Base-by-base conservation (phyloP, 768 basidiomycete genomes). In the Megacollybia marginata region DNA sequence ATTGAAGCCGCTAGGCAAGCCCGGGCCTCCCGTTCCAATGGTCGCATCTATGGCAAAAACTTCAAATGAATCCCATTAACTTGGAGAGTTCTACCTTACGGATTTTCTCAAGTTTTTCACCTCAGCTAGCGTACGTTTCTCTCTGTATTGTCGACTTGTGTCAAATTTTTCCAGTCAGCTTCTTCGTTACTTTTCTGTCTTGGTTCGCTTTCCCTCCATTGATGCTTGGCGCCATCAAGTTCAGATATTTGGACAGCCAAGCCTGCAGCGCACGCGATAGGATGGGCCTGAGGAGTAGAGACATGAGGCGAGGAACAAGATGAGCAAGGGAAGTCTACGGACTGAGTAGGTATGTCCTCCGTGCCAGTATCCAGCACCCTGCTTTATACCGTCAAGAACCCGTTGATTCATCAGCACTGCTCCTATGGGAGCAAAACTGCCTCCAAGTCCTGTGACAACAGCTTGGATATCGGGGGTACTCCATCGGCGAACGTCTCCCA, bases 331-430 rank as follows among this genome's bases (percentile, higher is more conserved):
- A 28, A 28, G 23, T 28, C 23, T 6, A 52, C 61, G 13, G 59
- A 77, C 87, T 72, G 88, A 87, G 61, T 90, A 92, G 3, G 89
- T 90, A 64, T 92, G 89, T 0, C 88, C 90, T 62, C 91, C 88
- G 60, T 89, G 87, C 75, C 84, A 82, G 51, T 84, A 65, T 28
- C 87, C 88, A 10, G 83, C 78, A n/a, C 78, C 70, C 52, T 72
- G 76, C 12, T 76, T 73, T 52, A 94, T 77, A 10, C 83, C 89
- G 49, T 80, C 72, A 1, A 83, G 82, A 32, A 94, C 77, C 53
- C 74, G 75, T 55, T 82, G 76, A 28, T 81, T 85, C 61, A 94
- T 75, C 42, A 94, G 75, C 9, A 91, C 72, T 0, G 90, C 92
- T 19, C 88, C 89, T 50, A 95, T 88, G 33, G 86, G 70, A 12